Evolutionary conservation across 345 rosid genomes (phyloP).

Genomic region (Arabis alpina): DNA sequence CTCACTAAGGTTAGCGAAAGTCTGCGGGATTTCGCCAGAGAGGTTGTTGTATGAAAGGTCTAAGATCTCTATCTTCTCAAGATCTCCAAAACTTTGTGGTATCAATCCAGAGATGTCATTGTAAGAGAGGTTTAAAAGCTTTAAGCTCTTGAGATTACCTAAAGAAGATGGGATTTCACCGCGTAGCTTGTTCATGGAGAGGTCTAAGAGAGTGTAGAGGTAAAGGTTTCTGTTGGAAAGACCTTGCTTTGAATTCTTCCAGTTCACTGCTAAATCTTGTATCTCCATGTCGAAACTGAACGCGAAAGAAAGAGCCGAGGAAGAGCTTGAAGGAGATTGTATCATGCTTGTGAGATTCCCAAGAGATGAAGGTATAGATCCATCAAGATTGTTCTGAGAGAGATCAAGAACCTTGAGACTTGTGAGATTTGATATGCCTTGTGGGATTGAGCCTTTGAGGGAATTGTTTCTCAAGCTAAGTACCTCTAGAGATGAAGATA

Average conservation of each 20-base stretch:
- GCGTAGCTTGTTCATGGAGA: slow-evolving; percentile 47
- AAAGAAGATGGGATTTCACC: slow-evolving; percentile 47
- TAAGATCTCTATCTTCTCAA: slow-evolving; percentile 42
- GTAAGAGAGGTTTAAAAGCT: slow-evolving; percentile 44
- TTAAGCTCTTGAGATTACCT: slow-evolving; percentile 43
- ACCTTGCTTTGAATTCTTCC: slow-evolving; percentile 49
- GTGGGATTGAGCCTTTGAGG: slow-evolving; percentile 42
- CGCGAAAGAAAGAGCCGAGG: neutral
- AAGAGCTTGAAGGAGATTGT: neutral
- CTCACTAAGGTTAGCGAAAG: slow-evolving; percentile 38
- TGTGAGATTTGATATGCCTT: slow-evolving; percentile 39
- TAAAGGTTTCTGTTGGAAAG: slow-evolving; percentile 17
- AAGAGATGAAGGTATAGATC: slow-evolving; percentile 41
- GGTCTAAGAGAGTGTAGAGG: slow-evolving; percentile 46
- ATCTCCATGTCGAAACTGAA: slow-evolving; percentile 8
- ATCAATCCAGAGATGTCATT: slow-evolving; percentile 45
- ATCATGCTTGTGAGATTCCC: slow-evolving; percentile 48
- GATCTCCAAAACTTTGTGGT: slow-evolving; percentile 36
- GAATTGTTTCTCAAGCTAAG: slow-evolving; percentile 49
- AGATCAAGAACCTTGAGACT: slow-evolving; percentile 47
- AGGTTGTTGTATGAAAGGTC: slow-evolving; percentile 51
- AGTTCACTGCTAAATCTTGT: slow-evolving; percentile 34
- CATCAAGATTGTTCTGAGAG: slow-evolving; percentile 45
- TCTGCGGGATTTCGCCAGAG: slow-evolving; percentile 39
- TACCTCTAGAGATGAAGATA: slow-evolving; percentile 39